Evolutionary conservation across 192 early-diverging fungal species (phyloP).

Genomic region (Backusella tarrabulga): DNA sequence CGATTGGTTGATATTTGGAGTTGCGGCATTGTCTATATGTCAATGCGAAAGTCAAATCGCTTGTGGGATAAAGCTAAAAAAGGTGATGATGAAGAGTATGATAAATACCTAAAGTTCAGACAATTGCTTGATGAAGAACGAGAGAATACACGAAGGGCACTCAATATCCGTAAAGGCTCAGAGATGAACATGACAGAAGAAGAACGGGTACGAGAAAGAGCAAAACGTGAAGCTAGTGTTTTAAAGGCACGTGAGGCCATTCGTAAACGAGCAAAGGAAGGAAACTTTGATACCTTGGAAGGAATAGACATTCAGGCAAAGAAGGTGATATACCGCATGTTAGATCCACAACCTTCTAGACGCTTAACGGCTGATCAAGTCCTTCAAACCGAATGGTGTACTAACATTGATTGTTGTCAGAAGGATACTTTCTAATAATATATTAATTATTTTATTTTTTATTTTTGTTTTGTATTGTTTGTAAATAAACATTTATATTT

Average conservation of each 20-base stretch:
- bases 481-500: slow-evolving; percentile 2
- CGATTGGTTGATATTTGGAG: slow-evolving; percentile 91
- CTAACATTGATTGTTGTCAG: slow-evolving; percentile 16
- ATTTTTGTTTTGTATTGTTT: slow-evolving; percentile 2
- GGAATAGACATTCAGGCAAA: slow-evolving; percentile 4
- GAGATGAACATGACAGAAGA: slow-evolving; percentile 7
- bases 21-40: slow-evolving; percentile 71
- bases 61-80: slow-evolving; percentile 21
- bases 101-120: slow-evolving; percentile 14
- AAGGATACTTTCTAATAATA: neutral
- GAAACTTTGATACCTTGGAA: slow-evolving; percentile 17
- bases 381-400: slow-evolving; percentile 19
- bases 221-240: slow-evolving; percentile 11
- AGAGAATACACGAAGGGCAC: neutral
- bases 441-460: neutral
- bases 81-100: slow-evolving; percentile 3
- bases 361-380: slow-evolving; percentile 7
- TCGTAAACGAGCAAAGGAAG: slow-evolving; percentile 12
- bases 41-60: slow-evolving; percentile 7
- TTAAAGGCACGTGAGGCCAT: slow-evolving; percentile 9
- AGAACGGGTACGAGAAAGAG: slow-evolving; percentile 13
- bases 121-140: slow-evolving; percentile 13
- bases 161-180: slow-evolving; percentile 10
- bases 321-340: slow-evolving; percentile 21
- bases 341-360: slow-evolving; percentile 10